Conservation (phyloP, 75 land plant genomes). For the Larix kaempferi region DNA sequence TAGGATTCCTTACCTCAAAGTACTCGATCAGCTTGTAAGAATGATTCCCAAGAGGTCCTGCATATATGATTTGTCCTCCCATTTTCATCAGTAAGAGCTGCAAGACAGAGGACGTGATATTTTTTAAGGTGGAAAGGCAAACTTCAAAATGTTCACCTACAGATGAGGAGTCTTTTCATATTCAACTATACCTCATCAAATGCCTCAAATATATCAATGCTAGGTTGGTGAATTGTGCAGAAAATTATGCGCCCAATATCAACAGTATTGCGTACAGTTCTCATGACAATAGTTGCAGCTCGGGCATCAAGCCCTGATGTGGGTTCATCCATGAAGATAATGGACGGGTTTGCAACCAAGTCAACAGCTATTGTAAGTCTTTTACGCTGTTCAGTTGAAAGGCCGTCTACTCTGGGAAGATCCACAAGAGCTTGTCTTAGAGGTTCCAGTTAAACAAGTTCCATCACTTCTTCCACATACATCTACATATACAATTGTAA, state of each 20-base stretch:
- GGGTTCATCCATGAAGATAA: slow-evolving; percentile 74
- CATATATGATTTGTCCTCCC: slow-evolving; percentile 63
- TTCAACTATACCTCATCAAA: slow-evolving; percentile 47
- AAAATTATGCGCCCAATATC: slow-evolving; percentile 65
- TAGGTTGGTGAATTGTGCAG: slow-evolving; percentile 73
- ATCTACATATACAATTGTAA: slow-evolving; percentile 21
- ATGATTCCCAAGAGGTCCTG: slow-evolving; percentile 41
- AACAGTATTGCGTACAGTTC: slow-evolving; percentile 65
- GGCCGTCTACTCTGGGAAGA: slow-evolving; percentile 53
- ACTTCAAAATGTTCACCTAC: no score
- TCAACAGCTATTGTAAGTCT: slow-evolving; percentile 66
- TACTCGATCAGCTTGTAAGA: slow-evolving; percentile 51
- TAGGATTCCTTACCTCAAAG: slow-evolving; percentile 29
- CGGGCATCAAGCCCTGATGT: slow-evolving; percentile 69
- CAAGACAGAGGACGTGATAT: background rate
- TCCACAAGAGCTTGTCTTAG: slow-evolving; percentile 50
- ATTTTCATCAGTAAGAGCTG: slow-evolving; percentile 61
- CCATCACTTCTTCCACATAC: slow-evolving; percentile 71
- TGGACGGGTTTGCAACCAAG: slow-evolving; percentile 65
- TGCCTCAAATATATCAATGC: slow-evolving; percentile 69
- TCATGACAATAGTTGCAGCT: slow-evolving; percentile 72
- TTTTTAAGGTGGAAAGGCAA: no score
- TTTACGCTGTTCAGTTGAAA: slow-evolving; percentile 62
- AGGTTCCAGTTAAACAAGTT: slow-evolving; percentile 44
- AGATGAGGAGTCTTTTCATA: no score